Base-by-base conservation (phyloP, 345 rosid species). In the Populus alba region DNA sequence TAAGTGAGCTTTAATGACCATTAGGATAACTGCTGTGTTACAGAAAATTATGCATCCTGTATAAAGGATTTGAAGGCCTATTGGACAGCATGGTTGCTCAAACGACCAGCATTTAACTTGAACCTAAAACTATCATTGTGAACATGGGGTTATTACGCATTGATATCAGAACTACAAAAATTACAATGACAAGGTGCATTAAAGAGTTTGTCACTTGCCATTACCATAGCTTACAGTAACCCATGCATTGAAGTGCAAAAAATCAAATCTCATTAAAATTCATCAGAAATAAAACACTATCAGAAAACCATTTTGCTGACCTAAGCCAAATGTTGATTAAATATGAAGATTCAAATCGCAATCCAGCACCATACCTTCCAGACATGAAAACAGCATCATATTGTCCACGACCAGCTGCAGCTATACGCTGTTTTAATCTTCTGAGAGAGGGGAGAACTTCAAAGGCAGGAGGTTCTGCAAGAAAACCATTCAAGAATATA, bases 361-460 rank as follows among this genome's bases (percentile, higher is more conserved):
- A 69, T 62, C 29, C 17, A 71, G 23, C n/a, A 39, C 13, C 59
- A 47, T 89, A 96, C 99, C 99, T 96, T 76, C 97, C 99, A 66
- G 98, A 93, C 99, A 94, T 94, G 72, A 96, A 89, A 68, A 96
- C 93, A 18, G 99, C 99, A 88, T 87, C 85, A 78, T 96, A 96
- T 79, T 92, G 88, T 66, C 95, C 98, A 3, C 92, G 94, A 18
- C 97, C 87, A 76, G 98, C 97, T 49, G 97, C 92, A 71, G 83
- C 80, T 74, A 92, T 77, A 27, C 97, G 92, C 77, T 95, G 90
- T 85, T 92, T 96, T 73, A 96, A 81, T 78, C 91, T 87, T 85
- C 85, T 94, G 37, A 96, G 97, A 75, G 93, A 91, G 9, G 99
- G 99, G 68, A 96, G 90, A 82, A 95, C 93, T 81, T 89, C 87